Evolutionary conservation across 2,329 filamentous ascomycete species (phyloP).

Genomic region (Neurospora sp.): DNA sequence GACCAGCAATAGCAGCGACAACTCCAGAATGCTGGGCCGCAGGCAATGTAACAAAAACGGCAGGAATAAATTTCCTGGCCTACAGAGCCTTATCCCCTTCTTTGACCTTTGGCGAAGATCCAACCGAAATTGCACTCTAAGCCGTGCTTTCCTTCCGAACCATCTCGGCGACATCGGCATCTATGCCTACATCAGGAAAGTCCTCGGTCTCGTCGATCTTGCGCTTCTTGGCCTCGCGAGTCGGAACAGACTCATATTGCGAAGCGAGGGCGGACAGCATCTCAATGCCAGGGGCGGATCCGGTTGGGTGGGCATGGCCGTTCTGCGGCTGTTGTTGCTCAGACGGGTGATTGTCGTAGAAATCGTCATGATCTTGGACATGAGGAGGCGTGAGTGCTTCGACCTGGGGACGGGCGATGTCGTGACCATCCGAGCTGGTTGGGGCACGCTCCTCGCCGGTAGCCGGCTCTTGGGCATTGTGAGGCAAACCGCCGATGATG

Average conservation of each 20-base stretch:
- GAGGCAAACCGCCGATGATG: conserved; percentile 75
- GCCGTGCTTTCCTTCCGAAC: conserved; percentile 32
- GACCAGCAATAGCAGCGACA: not conserved
- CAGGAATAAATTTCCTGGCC: not conserved
- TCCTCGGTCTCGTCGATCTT: conserved; percentile 41
- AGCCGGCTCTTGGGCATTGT: conserved; percentile 41
- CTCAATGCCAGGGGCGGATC: conserved; percentile 27
- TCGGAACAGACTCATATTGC: conserved; percentile 38
- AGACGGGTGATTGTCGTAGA: conserved; percentile 12
- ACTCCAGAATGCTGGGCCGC: not conserved
- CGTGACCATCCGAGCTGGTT: conserved; percentile 34
- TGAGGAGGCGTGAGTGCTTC: conserved; percentile 78
- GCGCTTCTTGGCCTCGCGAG: conserved; percentile 48
- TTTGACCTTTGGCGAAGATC: not conserved
- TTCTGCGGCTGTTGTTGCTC: conserved; percentile 9
- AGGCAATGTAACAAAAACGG: not conserved
- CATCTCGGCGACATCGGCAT: conserved; percentile 47
- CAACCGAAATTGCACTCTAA: not conserved
- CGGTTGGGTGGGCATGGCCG: conserved; percentile 13
- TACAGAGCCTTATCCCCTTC: not conserved
- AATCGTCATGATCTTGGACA: conserved; percentile 33
- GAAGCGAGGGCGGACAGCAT: conserved; percentile 30
- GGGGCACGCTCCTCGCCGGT: conserved; percentile 36
- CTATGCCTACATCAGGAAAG: conserved; percentile 46
- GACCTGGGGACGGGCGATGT: conserved; percentile 66